These are phyloP conservation scores for Astrephomene gubernaculifera DNA, from an alignment of 139 green algal species.

Conservation along the genomic window DNA sequence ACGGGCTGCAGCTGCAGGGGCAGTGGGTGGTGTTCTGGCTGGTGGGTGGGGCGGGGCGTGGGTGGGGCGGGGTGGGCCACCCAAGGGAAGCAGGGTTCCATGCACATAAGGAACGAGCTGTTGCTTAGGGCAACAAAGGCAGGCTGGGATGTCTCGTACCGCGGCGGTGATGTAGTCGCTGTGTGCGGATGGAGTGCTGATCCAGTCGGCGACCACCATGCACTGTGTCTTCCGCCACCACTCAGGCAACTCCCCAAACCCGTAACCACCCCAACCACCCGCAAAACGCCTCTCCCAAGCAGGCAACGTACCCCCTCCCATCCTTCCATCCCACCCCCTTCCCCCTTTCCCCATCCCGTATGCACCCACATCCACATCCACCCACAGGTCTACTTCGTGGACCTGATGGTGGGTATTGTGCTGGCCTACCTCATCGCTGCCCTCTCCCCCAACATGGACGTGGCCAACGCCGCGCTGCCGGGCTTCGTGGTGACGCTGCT, in stretches of 20 bases:
- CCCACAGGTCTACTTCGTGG: conserved; percentile 50
- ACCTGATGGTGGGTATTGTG: conserved; percentile 59
- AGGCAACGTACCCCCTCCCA: background rate
- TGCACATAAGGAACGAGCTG: too few species aligned
- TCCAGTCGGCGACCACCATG: too few species aligned
- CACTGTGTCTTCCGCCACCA: too few species aligned
- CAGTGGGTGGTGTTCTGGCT: conserved; percentile 58
- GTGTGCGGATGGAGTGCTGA: too few species aligned
- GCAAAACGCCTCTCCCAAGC: background rate
- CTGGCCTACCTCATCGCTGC: conserved; percentile 79
- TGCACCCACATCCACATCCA: too few species aligned
- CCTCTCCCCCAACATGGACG: conserved; percentile 83
- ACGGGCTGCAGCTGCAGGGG: conserved; percentile 49
- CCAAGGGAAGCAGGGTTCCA: too few species aligned
- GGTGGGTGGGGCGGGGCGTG: background rate
- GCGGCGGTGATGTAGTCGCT: too few species aligned
- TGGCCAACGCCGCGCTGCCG: conserved; percentile 75
- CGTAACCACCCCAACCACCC: too few species aligned
- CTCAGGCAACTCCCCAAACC: too few species aligned
- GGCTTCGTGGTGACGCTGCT: conserved; percentile 65
- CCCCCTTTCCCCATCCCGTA: background rate
- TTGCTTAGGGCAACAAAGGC: too few species aligned
- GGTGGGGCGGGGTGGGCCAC: background rate
- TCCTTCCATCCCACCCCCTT: background rate
- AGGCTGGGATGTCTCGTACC: too few species aligned